Percentiles rank a stretch among this genome's conserved stretches.
Evolutionary conservation across 1,284 basidiomycete genomes (phyloP).

Genomic region (Athelia psychrophila): DNA sequence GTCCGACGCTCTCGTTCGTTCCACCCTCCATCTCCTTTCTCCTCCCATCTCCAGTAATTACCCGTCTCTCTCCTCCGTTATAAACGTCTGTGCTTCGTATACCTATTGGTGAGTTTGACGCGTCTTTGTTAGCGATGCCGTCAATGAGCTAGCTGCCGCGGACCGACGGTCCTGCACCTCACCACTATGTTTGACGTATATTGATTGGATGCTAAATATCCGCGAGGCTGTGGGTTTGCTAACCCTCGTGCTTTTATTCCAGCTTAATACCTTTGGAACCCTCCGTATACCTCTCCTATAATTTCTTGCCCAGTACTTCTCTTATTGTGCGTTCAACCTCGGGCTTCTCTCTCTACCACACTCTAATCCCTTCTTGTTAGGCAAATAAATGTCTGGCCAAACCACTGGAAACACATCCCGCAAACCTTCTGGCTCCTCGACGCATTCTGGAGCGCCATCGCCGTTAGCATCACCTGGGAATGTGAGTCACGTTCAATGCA

Average conservation of each 20-base stretch:
- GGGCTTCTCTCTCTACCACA: conserved; percentile 1
- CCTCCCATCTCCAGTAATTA: conserved; percentile 1
- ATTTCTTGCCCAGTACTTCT: conserved; percentile 22
- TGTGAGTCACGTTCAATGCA: conserved; percentile 34
- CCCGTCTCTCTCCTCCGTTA: neutral
- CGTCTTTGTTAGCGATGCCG: too few species aligned
- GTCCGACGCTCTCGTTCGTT: neutral
- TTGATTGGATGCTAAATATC: too few species aligned
- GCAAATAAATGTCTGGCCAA: conserved; percentile 43
- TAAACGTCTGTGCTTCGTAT: too few species aligned
- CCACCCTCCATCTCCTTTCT: conserved; percentile 2
- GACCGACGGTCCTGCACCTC: too few species aligned
- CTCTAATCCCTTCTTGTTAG: conserved; percentile 16
- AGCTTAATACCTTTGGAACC: conserved; percentile 32
- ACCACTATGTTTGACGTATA: too few species aligned
- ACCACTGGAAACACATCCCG: conserved; percentile 48
- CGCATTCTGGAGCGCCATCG: conserved; percentile 59
- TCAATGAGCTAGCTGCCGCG: too few species aligned
- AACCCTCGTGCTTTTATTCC: conserved; percentile 11
- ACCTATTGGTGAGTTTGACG: too few species aligned
- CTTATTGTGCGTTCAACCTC: conserved; percentile 23
- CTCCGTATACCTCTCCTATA: conserved; percentile 28
- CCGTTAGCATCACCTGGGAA: conserved; percentile 54
- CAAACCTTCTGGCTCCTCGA: conserved; percentile 66
- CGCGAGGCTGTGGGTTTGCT: too few species aligned